Evolutionary conservation across 805 yeast species (phyloP).

Genomic region (Cephaloascus fragrans): DNA sequence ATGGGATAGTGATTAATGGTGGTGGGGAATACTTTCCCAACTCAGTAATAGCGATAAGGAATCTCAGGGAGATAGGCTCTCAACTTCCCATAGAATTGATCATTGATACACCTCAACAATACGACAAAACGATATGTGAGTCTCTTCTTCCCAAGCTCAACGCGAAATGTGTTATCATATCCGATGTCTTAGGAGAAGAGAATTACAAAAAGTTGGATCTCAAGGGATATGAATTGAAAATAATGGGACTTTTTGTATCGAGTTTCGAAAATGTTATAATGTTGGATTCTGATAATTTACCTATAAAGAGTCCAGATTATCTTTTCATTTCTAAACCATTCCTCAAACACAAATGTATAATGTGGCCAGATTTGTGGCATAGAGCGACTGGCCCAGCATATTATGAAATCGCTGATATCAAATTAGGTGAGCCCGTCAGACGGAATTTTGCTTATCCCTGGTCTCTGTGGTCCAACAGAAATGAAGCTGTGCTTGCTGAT

Average conservation of each 20-base stretch:
- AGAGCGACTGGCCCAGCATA: conserved; percentile 20
- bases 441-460: conserved; percentile 19
- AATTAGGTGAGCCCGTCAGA: conserved; percentile 17
- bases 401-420: conserved; percentile 20
- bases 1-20: conserved; percentile 28
- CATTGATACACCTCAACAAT: conserved; percentile 19
- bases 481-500: conserved; percentile 18
- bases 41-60: conserved; percentile 20
- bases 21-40: conserved; percentile 26
- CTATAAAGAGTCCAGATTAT: conserved; percentile 53
- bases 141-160: conserved; percentile 20
- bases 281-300: conserved; percentile 70
- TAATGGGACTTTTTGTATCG: conserved; percentile 52
- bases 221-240: conserved; percentile 23
- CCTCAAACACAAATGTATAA: conserved; percentile 11
- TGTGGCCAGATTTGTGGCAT: conserved; percentile 29
- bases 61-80: conserved; percentile 22
- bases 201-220: conserved; percentile 10
- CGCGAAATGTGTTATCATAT: conserved; percentile 23
- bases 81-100: conserved; percentile 26
- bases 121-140: conserved; percentile 22
- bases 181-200: conserved; percentile 17
- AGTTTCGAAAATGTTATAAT: conserved; percentile 63
- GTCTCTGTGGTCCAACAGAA: conserved; percentile 8
- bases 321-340: conserved; percentile 53